Percentiles rank a stretch among this genome's conserved stretches.
Evolutionary conservation across 176 grass and related monocot species (phyloP).

Genomic region (Cocos nucifera): DNA sequence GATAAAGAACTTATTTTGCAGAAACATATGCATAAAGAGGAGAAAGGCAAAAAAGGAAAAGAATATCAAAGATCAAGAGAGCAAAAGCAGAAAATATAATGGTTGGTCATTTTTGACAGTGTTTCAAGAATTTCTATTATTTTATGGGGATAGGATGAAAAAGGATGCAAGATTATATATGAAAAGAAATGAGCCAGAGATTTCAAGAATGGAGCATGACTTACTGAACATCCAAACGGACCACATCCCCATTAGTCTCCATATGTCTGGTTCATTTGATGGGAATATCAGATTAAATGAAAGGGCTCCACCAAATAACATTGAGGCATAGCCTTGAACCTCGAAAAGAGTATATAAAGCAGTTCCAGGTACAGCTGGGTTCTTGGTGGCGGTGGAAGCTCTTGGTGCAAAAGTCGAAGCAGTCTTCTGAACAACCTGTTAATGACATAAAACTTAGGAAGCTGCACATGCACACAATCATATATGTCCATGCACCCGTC

Average conservation of each 20-base stretch:
- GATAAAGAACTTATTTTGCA: too few relatives aligned
- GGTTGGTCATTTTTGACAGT: too few relatives aligned
- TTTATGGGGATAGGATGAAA: too few relatives aligned
- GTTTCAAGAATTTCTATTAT: too few relatives aligned
- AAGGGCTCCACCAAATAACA: constrained; percentile 81
- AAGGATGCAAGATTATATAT: too few relatives aligned
- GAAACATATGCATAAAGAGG: too few relatives aligned
- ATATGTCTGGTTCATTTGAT: constrained; percentile 66
- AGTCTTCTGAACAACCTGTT: constrained; percentile 89
- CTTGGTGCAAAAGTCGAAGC: constrained; percentile 86
- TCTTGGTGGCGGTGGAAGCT: constrained; percentile 78
- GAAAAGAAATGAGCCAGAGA: too few relatives aligned
- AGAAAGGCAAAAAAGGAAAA: too few relatives aligned
- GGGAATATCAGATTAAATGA: constrained; percentile 94
- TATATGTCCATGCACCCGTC: too few relatives aligned
- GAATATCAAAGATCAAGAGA: too few relatives aligned
- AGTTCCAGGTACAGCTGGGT: constrained; percentile 78
- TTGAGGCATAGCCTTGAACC: constrained; percentile 78
- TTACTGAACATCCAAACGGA: constrained; percentile 99
- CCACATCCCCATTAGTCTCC: constrained; percentile 99
- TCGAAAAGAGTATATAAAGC: constrained; percentile 76
- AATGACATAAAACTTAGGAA: constrained; percentile 7
- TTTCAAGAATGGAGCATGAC: constrained; percentile 22
- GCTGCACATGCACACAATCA: too few relatives aligned
- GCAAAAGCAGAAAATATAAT: too few relatives aligned